Evolutionary conservation across 116 monocot genomes (phyloP).

Genomic region (Thalassia testudinum): DNA sequence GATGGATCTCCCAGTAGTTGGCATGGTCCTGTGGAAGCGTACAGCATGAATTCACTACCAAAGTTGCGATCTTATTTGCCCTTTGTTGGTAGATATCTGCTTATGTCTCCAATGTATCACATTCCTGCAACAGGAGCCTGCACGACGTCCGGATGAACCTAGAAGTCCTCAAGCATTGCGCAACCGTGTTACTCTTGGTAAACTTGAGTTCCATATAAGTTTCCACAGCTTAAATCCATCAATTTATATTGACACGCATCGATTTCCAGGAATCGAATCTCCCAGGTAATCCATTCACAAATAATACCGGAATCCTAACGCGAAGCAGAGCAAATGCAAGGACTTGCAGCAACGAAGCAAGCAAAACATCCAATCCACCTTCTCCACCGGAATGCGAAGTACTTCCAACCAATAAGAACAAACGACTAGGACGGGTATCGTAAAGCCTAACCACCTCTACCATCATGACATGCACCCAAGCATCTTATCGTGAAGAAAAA

Average conservation of each 20-base stretch:
- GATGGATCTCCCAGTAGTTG: too few species aligned
- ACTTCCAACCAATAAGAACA: conserved; percentile 29
- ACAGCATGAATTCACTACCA: not conserved
- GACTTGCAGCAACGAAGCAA: conserved; percentile 35
- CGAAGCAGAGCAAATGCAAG: conserved; percentile 43
- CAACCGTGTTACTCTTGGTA: conserved; percentile 74
- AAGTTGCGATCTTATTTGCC: not conserved
- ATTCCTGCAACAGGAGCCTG: conserved; percentile 43
- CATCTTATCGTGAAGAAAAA: too few species aligned
- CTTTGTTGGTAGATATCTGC: not conserved
- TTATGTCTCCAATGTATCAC: not conserved
- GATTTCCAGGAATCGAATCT: conserved; percentile 51
- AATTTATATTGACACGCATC: not conserved
- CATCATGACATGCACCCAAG: too few species aligned
- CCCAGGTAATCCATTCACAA: conserved; percentile 28
- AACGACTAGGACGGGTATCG: too few species aligned
- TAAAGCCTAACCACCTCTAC: too few species aligned
- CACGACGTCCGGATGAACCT: conserved; percentile 85
- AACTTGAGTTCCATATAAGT: not conserved
- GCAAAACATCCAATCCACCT: conserved; percentile 46
- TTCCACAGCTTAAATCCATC: not conserved
- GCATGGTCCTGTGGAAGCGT: not conserved
- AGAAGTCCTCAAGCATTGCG: conserved; percentile 90
- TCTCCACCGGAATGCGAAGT: conserved; percentile 13
- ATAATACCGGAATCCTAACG: conserved; percentile 30